Evolutionary conservation across 2,329 filamentous ascomycete species (phyloP).

Genomic region (Stylonectria norvegica): DNA sequence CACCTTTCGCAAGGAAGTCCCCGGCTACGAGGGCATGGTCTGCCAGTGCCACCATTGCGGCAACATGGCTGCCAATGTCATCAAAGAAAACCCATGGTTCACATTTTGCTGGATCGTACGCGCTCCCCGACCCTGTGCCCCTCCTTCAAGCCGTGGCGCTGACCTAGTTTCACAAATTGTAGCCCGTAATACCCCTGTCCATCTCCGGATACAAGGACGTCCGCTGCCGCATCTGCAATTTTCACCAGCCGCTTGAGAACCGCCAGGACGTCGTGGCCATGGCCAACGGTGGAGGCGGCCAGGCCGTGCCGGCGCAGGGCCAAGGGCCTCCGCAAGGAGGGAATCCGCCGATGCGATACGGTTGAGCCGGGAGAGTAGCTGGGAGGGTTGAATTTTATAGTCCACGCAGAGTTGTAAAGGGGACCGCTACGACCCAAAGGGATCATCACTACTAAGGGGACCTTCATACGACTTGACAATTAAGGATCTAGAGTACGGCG

Average conservation of each 20-base stretch:
- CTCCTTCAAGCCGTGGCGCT: slow-evolving; percentile 16
- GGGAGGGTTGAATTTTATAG: no score
- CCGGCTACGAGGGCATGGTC: slow-evolving; percentile 59
- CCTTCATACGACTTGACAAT: no score
- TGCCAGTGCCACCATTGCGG: slow-evolving; percentile 66
- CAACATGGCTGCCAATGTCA: slow-evolving; percentile 58
- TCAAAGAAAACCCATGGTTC: slow-evolving; percentile 69
- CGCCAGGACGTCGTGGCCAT: slow-evolving; percentile 55
- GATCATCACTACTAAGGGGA: no score
- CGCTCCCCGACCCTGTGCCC: no score
- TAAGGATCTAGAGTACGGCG: no score
- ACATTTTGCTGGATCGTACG: slow-evolving; percentile 73
- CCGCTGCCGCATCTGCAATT: slow-evolving; percentile 72
- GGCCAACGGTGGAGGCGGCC: slow-evolving; percentile 38
- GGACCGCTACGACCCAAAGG: no score
- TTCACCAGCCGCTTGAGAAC: slow-evolving; percentile 63
- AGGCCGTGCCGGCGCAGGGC: slow-evolving; percentile 29
- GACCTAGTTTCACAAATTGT: slow-evolving; percentile 7
- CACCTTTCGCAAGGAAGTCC: slow-evolving; percentile 56
- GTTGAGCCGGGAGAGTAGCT: no score
- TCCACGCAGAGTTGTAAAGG: no score
- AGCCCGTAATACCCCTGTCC: slow-evolving; percentile 70
- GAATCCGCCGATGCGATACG: slow-evolving; percentile 30
- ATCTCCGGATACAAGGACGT: slow-evolving; percentile 66
- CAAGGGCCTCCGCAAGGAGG: slow-evolving; percentile 30